A percentile compares a stretch with the other conserved stretches of the same genome.
Evolutionary conservation across 441 rosid genomes (phyloP).

Genomic region (Dalechampia spathulata): DNA sequence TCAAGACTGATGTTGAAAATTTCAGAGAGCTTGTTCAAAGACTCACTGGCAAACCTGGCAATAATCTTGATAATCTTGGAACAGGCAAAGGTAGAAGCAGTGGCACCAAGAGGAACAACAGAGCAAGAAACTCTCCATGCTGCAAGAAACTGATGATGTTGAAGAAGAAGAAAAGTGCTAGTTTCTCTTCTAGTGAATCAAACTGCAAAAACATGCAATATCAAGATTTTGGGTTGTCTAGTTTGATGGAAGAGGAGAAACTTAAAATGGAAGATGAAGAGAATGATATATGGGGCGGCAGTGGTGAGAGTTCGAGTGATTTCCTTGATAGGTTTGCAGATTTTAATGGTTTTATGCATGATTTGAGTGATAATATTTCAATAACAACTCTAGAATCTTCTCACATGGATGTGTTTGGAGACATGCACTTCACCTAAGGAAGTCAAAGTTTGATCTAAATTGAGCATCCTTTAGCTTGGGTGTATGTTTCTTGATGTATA

Average conservation of each 20-base stretch:
- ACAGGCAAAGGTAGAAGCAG: not conserved
- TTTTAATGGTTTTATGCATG: slow-evolving; percentile 18
- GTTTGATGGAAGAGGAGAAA: slow-evolving; percentile 5
- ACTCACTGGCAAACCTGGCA: slow-evolving; percentile 57
- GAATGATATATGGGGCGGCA: slow-evolving; percentile 6
- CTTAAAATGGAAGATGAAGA: slow-evolving; percentile 15
- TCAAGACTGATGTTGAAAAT: slow-evolving; percentile 73
- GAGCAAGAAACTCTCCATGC: not conserved
- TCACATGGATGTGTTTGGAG: slow-evolving; percentile 8
- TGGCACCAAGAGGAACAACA: not conserved
- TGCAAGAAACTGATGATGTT: not conserved
- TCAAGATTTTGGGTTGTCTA: slow-evolving; percentile 4
- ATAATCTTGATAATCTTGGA: slow-evolving; percentile 4
- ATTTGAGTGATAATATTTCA: slow-evolving; percentile 3
- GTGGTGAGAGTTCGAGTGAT: slow-evolving; percentile 4
- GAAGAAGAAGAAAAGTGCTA: not conserved
- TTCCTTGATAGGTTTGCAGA: slow-evolving; percentile 17
- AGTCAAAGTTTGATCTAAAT: too few species aligned
- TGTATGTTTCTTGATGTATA: too few species aligned
- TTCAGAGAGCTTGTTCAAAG: slow-evolving; percentile 78
- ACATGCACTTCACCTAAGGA: not conserved
- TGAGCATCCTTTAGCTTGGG: too few species aligned
- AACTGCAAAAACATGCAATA: not conserved
- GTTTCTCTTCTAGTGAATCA: too few species aligned
- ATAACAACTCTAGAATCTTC: slow-evolving; percentile 6